Conservation (phyloP, 441 rosid species). For the Adansonia gregorii region DNA sequence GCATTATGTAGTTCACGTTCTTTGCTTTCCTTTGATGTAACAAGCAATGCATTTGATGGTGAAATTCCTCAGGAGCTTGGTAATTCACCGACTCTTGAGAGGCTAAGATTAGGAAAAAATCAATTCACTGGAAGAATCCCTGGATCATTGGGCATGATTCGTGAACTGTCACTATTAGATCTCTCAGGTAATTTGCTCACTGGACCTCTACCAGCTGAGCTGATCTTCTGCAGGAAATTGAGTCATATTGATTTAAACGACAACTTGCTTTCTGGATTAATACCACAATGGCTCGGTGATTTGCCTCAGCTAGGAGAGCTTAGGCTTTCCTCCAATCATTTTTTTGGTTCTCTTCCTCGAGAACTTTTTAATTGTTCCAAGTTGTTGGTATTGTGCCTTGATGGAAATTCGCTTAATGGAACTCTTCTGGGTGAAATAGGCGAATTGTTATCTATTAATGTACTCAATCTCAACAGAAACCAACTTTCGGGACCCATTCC, state of each 20-base stretch:
- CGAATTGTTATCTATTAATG: slow-evolving; percentile 56
- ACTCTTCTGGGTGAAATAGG: slow-evolving; percentile 60
- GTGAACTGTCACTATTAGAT: slow-evolving; percentile 59
- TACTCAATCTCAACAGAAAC: slow-evolving; percentile 60
- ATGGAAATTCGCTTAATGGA: slow-evolving; percentile 62
- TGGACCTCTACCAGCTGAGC: slow-evolving; percentile 62
- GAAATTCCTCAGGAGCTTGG: slow-evolving; percentile 71
- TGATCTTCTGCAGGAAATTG: slow-evolving; percentile 67
- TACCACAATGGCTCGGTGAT: slow-evolving; percentile 74
- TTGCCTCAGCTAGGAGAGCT: slow-evolving; percentile 69
- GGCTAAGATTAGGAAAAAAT: slow-evolving; percentile 77
- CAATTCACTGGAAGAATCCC: slow-evolving; percentile 69
- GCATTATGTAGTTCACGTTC: slow-evolving; percentile 62
- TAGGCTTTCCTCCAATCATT: slow-evolving; percentile 68
- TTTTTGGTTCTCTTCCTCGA: slow-evolving; percentile 58
- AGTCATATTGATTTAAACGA: slow-evolving; percentile 76
- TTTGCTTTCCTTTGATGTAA: slow-evolving; percentile 78
- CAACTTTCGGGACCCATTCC: slow-evolving; percentile 69
- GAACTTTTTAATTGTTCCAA: slow-evolving; percentile 69
- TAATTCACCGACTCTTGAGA: slow-evolving; percentile 68
- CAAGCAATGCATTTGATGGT: slow-evolving; percentile 61
- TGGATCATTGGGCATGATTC: slow-evolving; percentile 71
- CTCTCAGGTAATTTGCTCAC: slow-evolving; percentile 70
- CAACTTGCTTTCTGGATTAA: slow-evolving; percentile 63
- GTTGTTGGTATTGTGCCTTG: slow-evolving; percentile 65